A percentile compares a stretch with the other conserved stretches of the same genome.
Evolutionary conservation across 148 eudicot species (phyloP).

Genomic region (Persicaria tinctoria): DNA sequence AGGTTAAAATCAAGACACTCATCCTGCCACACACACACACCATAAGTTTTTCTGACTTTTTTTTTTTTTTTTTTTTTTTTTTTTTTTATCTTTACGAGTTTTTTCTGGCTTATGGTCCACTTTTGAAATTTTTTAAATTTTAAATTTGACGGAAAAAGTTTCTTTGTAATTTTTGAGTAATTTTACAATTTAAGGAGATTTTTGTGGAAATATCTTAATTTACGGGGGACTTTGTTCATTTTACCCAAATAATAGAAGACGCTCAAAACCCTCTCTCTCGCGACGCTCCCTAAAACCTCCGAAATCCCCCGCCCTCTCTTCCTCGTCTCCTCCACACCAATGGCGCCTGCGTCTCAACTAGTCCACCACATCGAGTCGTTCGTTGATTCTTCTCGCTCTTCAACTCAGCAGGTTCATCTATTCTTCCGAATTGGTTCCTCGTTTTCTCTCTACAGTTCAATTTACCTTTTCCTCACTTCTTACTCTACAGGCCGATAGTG

Average conservation of each 20-base stretch:
- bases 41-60: no score
- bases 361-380: slow-evolving; percentile 57
- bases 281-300: slow-evolving; percentile 10
- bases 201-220: no score
- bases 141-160: no score
- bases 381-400: slow-evolving; percentile 54
- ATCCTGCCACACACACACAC: no score
- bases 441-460: neutral
- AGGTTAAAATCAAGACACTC: no score
- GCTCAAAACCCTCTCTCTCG: neutral
- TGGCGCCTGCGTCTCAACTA: slow-evolving; percentile 37
- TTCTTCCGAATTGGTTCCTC: neutral
- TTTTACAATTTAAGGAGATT: no score
- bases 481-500: slow-evolving; percentile 47
- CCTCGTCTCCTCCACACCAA: slow-evolving; percentile 6
- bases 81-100: no score
- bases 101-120: no score
- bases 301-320: slow-evolving; percentile 6
- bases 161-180: no score
- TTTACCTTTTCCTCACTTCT: neutral
- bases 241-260: neutral
- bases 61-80: no score
- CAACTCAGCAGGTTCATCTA: slow-evolving; percentile 55
- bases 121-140: no score
- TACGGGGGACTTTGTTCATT: no score